phyloP scores from a whole-genome alignment of 2,329 filamentous ascomycete genomes.

The Diaporthe sp. region DNA sequence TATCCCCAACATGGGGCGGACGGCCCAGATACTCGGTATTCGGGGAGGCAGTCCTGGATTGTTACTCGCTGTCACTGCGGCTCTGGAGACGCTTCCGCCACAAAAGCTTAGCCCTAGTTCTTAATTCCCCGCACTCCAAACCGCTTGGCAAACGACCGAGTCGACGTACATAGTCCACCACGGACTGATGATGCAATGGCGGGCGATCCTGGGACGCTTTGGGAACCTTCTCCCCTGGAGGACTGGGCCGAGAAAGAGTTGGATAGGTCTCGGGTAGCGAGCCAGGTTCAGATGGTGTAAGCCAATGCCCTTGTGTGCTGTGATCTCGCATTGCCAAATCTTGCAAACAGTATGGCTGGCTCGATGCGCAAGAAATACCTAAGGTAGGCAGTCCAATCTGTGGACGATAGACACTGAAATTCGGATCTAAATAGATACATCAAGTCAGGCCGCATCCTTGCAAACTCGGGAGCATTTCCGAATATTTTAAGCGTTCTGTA shows the following conservation, averaged over 20 bases:
- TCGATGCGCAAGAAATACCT: too few species aligned
- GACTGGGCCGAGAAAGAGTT: background rate
- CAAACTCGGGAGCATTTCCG: too few species aligned
- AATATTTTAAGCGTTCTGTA: too few species aligned
- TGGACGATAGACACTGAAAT: background rate
- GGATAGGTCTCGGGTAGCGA: background rate
- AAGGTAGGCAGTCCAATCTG: background rate
- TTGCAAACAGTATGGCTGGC: background rate
- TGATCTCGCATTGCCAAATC: background rate
- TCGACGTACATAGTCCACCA: background rate
- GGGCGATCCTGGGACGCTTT: background rate
- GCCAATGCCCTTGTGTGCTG: background rate
- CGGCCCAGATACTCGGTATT: constrained; percentile 26
- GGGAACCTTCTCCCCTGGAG: background rate
- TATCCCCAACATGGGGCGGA: background rate
- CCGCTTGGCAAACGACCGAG: constrained; percentile 1
- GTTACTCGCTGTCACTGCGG: constrained; percentile 16
- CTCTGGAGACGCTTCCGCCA: constrained; percentile 15
- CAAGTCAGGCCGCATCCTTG: background rate
- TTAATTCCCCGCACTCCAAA: constrained; percentile 26
- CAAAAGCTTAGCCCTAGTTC: constrained; percentile 22
- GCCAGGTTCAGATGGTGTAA: background rate
- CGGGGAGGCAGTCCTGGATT: constrained; percentile 4
- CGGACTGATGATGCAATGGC: constrained; percentile 15
- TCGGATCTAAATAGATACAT: background rate